A percentile compares a stretch with the other conserved stretches of the same genome.
phyloP scores from a whole-genome alignment of 768 basidiomycete genomes.

The Chalciporus sphaerocephalus region DNA sequence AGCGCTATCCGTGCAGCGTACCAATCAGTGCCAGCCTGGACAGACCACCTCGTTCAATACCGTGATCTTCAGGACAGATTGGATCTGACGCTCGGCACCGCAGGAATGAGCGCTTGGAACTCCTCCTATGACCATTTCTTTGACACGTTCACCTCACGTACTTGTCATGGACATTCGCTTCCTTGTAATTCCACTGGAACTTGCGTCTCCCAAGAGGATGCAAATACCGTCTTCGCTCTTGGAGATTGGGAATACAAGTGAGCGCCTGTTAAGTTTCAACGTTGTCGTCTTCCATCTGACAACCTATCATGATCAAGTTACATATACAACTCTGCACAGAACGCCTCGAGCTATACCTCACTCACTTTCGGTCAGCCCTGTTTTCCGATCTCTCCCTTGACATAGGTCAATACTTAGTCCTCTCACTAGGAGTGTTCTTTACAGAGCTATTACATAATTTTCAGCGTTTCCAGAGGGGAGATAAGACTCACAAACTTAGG shows the following conservation, averaged over 20 bases:
- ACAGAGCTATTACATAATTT: constrained; percentile 41
- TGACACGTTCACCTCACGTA: constrained; percentile 48
- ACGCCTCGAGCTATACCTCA: constrained; percentile 39
- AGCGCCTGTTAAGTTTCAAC: constrained; percentile 2
- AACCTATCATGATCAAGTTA: constrained; percentile 22
- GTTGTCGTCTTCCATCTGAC: neutral
- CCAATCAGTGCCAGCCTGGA: constrained; percentile 46
- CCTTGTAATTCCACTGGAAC: constrained; percentile 41
- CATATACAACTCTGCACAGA: constrained; percentile 46
- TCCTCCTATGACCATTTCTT: constrained; percentile 53
- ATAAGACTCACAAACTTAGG: constrained; percentile 34
- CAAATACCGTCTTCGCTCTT: constrained; percentile 47
- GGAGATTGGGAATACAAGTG: constrained; percentile 57
- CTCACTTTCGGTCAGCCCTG: neutral
- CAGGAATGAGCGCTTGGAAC: constrained; percentile 38
- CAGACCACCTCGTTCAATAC: constrained; percentile 38
- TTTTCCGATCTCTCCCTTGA: constrained; percentile 1
- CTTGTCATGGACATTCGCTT: constrained; percentile 41
- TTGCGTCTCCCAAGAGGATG: constrained; percentile 43
- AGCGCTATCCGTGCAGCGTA: constrained; percentile 36
- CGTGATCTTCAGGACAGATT: constrained; percentile 36
- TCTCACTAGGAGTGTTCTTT: constrained; percentile 40
- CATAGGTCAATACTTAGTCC: neutral
- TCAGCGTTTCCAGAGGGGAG: constrained; percentile 29
- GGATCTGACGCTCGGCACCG: constrained; percentile 38